Conservation (phyloP, 345 rosid species). For the Hirschfeldia incana region DNA sequence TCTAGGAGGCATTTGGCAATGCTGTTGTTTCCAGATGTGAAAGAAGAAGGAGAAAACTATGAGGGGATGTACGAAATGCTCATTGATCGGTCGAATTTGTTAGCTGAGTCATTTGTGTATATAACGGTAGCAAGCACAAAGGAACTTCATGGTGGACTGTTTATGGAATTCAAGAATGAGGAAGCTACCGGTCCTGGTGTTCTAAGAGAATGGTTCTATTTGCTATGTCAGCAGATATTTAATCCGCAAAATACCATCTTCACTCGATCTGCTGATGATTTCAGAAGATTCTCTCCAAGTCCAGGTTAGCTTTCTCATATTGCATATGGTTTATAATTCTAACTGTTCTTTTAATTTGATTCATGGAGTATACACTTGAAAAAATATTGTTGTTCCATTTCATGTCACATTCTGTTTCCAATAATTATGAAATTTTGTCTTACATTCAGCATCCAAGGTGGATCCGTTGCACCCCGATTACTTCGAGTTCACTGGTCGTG, state of each 20-base stretch:
- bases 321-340: background rate
- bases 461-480: conserved; percentile 86
- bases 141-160: conserved; percentile 67
- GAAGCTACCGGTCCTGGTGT: conserved; percentile 99
- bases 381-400: background rate
- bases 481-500: conserved; percentile 84
- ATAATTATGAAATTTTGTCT: conserved; percentile 24
- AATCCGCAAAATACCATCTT: conserved; percentile 72
- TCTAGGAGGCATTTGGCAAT: conserved; percentile 81
- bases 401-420: conserved; percentile 4
- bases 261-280: conserved; percentile 73
- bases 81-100: conserved; percentile 81
- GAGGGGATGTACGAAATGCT: conserved; percentile 95
- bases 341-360: background rate
- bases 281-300: conserved; percentile 88
- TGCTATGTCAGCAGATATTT: conserved; percentile 80
- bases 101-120: conserved; percentile 88
- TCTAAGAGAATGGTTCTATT: conserved; percentile 83
- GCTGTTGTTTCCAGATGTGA: conserved; percentile 81
- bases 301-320: conserved; percentile 54
- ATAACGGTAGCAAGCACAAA: conserved; percentile 62
- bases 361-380: background rate
- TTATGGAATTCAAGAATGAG: conserved; percentile 93
- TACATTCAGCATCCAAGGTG: conserved; percentile 78
- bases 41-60: conserved; percentile 53